Evolutionary conservation across 345 rosid genomes (phyloP), one percentile per base, ranked within the genome.

Genomic region (Punica granatum): DNA sequence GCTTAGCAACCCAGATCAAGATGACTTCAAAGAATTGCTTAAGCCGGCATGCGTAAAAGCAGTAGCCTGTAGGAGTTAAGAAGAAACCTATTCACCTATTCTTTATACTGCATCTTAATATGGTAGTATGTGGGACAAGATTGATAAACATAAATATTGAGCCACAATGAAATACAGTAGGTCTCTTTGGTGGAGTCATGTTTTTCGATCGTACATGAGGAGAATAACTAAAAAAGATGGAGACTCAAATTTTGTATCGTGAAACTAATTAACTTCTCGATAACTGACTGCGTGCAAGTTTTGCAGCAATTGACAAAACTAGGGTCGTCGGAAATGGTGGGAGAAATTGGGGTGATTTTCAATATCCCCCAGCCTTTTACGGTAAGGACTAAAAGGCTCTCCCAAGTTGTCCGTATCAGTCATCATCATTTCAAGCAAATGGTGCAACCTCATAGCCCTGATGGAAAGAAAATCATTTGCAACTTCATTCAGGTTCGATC

Each of bases 341-440:
- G 99, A 77, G 99, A 93, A 70, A 82, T 93, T 65, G 97, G 95
- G 44, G 98, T 93, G 51, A 58, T 90, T 23, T 90, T 93, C 82
- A 93, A 93, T 74, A 79, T 89, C 73, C 97, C 96, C 41, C 98
- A 93, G 72, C 98, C 97, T 42, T 86, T 79, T 71, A 81, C 81
- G 18, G 77, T 88, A 70, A 81, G 94, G 74, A 93, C 97, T 51
- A 83, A 79, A 63, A 79, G 89, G 74, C 96, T 93, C 62, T 90
- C 96, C 73, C 97, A 93, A 76, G 91, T 93, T 69, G 84, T 93
- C 60, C 73, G 91, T 71, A 82, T 93, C 33, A 82, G 96, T 76
- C 96, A 93, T 72, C 88, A 88, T 65, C 72, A 78, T 56, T 86
- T 93, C 78, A 90, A 93, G 81, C 96, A 90, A 76, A 79, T 89